Percentiles rank a stretch among this genome's conserved stretches.
Conservation (phyloP, 306 rosid genomes). For the Begonia fuchsioides region DNA sequence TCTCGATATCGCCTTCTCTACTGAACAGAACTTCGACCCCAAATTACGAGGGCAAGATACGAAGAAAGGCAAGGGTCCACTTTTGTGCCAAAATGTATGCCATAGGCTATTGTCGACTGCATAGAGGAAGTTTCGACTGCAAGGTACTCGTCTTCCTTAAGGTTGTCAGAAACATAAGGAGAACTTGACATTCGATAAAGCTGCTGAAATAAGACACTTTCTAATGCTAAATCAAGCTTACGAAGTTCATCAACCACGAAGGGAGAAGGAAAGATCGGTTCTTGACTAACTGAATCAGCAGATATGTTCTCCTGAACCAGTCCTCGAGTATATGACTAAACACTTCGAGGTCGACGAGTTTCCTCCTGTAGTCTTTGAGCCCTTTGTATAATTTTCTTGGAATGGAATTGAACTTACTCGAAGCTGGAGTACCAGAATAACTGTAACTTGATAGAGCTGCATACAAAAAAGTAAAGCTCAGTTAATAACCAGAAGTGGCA, state of each 20-base stretch:
- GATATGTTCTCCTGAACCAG: constrained; percentile 53
- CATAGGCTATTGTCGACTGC: constrained; percentile 59
- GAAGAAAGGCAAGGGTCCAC: constrained; percentile 55
- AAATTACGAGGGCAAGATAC: constrained; percentile 59
- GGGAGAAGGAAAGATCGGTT: constrained; percentile 41
- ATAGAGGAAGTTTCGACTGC: constrained; percentile 74
- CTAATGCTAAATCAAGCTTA: constrained; percentile 78
- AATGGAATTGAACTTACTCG: constrained; percentile 37
- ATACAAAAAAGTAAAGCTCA: constrained; percentile 5
- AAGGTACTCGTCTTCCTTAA: constrained; percentile 56
- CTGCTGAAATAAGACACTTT: constrained; percentile 77
- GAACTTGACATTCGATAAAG: constrained; percentile 63
- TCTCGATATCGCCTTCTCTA: constrained; percentile 71
- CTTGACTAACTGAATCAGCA: constrained; percentile 30
- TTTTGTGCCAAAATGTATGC: constrained; percentile 91
- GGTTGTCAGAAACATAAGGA: constrained; percentile 23
- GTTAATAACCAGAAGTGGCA: too few species aligned
- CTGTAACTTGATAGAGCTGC: constrained; percentile 56
- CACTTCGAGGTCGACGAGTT: constrained; percentile 45
- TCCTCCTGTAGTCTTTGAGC: constrained; percentile 59
- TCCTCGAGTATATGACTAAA: constrained; percentile 50
- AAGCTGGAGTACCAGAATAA: constrained; percentile 45
- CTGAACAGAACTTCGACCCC: constrained; percentile 63
- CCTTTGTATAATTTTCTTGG: constrained; percentile 58
- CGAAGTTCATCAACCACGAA: constrained; percentile 57